A percentile compares a stretch with the other conserved stretches of the same genome.
These are phyloP conservation scores for Zygosaccharomyces rouxii DNA, from an alignment of 805 yeast genomes.

Conservation along the genomic window DNA sequence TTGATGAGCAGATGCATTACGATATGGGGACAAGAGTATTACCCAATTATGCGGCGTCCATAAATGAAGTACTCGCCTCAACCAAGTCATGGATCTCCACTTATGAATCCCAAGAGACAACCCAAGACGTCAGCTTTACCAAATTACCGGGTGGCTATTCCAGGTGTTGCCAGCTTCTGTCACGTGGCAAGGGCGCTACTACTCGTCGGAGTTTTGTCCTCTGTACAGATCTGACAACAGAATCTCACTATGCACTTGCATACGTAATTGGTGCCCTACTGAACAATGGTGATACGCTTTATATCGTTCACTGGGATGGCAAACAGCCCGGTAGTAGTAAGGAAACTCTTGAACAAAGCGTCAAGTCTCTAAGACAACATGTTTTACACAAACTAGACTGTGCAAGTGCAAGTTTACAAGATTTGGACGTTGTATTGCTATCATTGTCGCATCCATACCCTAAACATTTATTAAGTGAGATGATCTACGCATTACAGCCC, in stretches of 20 bases:
- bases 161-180: constrained; percentile 23
- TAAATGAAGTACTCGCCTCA: constrained; percentile 29
- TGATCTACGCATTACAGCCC: constrained; percentile 37
- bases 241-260: constrained; percentile 76
- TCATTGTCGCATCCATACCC: constrained; percentile 39
- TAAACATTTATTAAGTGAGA: constrained; percentile 37
- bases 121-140: constrained; percentile 31
- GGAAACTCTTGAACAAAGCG: constrained; percentile 14
- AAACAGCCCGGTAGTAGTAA: constrained; percentile 7
- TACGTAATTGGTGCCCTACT: constrained; percentile 85
- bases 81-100: constrained; percentile 31
- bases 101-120: constrained; percentile 31
- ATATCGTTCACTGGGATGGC: constrained; percentile 46
- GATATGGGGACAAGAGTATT: constrained; percentile 34
- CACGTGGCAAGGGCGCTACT: constrained; percentile 17
- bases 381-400: constrained; percentile 31
- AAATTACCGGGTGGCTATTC: constrained; percentile 28
- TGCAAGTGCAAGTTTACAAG: constrained; percentile 24
- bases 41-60: constrained; percentile 30
- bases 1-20: constrained; percentile 31
- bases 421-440: constrained; percentile 31
- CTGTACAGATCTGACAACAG: constrained; percentile 79
- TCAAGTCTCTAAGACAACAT: constrained; percentile 17
- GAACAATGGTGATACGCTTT: constrained; percentile 76
- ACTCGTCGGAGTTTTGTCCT: constrained; percentile 59